phyloP scores from a whole-genome alignment of 345 rosid genomes.

The Psidium guajava region DNA sequence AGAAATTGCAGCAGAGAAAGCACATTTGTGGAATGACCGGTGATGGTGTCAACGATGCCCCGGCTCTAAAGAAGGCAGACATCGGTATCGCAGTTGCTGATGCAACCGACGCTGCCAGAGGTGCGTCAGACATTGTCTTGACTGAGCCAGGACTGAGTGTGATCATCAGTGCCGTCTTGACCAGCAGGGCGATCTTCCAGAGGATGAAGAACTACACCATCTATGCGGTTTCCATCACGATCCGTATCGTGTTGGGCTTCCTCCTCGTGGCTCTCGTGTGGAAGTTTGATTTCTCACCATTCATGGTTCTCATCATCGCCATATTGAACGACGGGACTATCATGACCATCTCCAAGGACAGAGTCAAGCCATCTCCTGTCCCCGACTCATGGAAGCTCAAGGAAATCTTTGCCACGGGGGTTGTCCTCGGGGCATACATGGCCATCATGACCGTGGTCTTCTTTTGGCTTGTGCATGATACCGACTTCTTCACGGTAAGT shows the following conservation, averaged over 20 bases:
- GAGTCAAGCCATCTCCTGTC: slow-evolving; percentile 70
- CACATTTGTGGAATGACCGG: slow-evolving; percentile 89
- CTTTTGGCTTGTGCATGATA: slow-evolving; percentile 58
- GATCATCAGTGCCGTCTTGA: slow-evolving; percentile 61
- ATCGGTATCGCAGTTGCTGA: slow-evolving; percentile 80
- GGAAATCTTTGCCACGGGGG: slow-evolving; percentile 65
- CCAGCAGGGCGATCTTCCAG: slow-evolving; percentile 80
- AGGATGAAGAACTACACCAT: slow-evolving; percentile 94
- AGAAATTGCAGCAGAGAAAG: slow-evolving; percentile 60
- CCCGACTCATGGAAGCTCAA: slow-evolving; percentile 83
- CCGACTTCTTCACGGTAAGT: slow-evolving; percentile 55
- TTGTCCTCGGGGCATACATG: slow-evolving; percentile 67
- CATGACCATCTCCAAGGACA: slow-evolving; percentile 78
- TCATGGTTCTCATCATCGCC: slow-evolving; percentile 78
- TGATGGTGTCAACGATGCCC: slow-evolving; percentile 85
- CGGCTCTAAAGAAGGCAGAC: slow-evolving; percentile 72
- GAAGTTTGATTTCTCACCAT: slow-evolving; percentile 77
- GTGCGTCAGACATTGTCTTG: slow-evolving; percentile 74
- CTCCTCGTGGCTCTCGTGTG: slow-evolving; percentile 63
- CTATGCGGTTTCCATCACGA: slow-evolving; percentile 79
- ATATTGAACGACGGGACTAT: slow-evolving; percentile 80
- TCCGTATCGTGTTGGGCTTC: slow-evolving; percentile 75
- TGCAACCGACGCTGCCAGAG: slow-evolving; percentile 76
- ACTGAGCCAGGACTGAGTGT: slow-evolving; percentile 80
- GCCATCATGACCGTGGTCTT: slow-evolving; percentile 49